Evolutionary conservation across 495 filamentous ascomycete genomes (phyloP).

Genomic region (Xylaria flabelliformis): DNA sequence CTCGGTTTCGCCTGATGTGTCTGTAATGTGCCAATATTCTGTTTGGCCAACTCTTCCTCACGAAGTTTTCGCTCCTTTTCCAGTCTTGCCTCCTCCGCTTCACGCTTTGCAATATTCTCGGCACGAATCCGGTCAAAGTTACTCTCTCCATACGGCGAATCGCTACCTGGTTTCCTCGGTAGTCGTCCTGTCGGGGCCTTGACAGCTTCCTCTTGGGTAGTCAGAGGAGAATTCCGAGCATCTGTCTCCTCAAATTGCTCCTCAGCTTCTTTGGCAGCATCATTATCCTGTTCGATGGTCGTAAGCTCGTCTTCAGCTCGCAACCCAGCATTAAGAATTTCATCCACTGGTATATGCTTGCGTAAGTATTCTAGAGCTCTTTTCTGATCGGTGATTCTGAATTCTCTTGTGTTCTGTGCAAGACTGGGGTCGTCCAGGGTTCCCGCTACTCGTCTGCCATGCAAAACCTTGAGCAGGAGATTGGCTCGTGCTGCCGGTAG

Average conservation of each 20-base stretch:
- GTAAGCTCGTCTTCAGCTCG: constrained; percentile 64
- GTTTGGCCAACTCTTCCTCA: constrained; percentile 60
- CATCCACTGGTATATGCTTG: constrained; percentile 71
- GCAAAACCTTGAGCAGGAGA: constrained; percentile 68
- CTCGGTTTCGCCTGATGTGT: constrained; percentile 38
- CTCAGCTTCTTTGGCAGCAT: constrained; percentile 29
- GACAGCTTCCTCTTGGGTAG: constrained; percentile 46
- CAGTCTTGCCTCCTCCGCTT: constrained; percentile 43
- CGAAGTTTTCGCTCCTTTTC: constrained; percentile 54
- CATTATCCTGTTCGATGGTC: constrained; percentile 65
- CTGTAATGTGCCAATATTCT: constrained; percentile 60
- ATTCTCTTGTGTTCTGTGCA: constrained; percentile 40
- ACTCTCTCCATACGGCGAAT: constrained; percentile 55
- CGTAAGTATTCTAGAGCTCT: constrained; percentile 73
- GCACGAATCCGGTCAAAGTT: constrained; percentile 58
- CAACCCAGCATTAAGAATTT: constrained; percentile 65
- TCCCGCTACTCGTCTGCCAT: constrained; percentile 76
- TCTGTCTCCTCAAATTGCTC: constrained; percentile 25
- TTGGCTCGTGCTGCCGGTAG: constrained; percentile 64
- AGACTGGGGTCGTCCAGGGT: constrained; percentile 66
- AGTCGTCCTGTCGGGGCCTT: constrained; percentile 33
- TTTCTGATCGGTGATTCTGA: constrained; percentile 42
- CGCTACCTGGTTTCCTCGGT: constrained; percentile 29
- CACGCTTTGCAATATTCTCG: constrained; percentile 47
- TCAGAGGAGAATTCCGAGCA: constrained; percentile 49